phyloP scores from a whole-genome alignment of 345 rosid species.

The Excoecaria agallocha region DNA sequence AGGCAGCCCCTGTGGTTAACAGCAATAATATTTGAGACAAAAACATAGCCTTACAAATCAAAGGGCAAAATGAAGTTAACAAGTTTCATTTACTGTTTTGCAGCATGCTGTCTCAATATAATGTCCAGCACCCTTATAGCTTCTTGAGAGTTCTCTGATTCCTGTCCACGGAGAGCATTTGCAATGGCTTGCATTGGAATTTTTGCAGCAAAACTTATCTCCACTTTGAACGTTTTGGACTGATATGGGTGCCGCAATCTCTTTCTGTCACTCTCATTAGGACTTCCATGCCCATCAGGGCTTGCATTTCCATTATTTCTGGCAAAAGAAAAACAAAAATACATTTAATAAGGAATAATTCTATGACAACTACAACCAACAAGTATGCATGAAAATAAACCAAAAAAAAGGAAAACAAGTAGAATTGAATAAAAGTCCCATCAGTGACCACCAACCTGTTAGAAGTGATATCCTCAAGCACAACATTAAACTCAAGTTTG shows the following conservation, averaged over 20 bases:
- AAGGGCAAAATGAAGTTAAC: neutral
- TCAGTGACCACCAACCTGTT: slow-evolving; percentile 41
- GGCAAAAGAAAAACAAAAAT: slow-evolving; percentile 5
- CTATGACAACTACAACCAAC: neutral
- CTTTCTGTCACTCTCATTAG: slow-evolving; percentile 54
- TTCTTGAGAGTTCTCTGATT: slow-evolving; percentile 68
- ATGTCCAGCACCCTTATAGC: slow-evolving; percentile 80
- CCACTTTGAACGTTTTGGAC: slow-evolving; percentile 62
- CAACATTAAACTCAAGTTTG: slow-evolving; percentile 69
- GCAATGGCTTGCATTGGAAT: slow-evolving; percentile 86
- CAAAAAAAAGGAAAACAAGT: neutral
- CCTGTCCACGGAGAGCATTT: slow-evolving; percentile 72
- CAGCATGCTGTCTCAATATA: slow-evolving; percentile 80
- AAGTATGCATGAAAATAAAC: neutral
- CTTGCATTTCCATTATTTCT: slow-evolving; percentile 57
- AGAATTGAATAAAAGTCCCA: neutral
- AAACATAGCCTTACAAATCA: neutral
- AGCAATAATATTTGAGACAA: neutral
- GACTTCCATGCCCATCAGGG: slow-evolving; percentile 44
- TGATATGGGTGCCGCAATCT: slow-evolving; percentile 56
- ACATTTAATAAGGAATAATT: neutral
- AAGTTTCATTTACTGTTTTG: slow-evolving; percentile 60
- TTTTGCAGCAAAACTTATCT: slow-evolving; percentile 68
- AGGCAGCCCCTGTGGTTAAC: slow-evolving; percentile 77
- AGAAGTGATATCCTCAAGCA: slow-evolving; percentile 65